Percentiles rank a stretch among this genome's conserved stretches.
phyloP scores from a whole-genome alignment of 2,329 filamentous ascomycete genomes.

The Sporothrix mexicana region DNA sequence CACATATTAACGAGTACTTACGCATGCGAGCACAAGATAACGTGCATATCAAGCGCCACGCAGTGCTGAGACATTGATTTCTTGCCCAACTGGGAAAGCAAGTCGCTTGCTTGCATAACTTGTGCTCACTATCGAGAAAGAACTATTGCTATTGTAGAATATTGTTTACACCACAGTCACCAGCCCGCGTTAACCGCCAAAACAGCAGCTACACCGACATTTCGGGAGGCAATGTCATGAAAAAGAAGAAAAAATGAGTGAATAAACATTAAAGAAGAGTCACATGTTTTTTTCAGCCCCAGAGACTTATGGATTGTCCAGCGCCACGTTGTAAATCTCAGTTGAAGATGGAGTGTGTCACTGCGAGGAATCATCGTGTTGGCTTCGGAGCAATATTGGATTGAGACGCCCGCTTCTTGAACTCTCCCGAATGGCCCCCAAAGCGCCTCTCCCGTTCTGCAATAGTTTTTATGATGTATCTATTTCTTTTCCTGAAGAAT shows the following conservation, averaged over 20 bases:
- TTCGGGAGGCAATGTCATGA: background rate
- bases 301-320: background rate
- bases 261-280: background rate
- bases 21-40: too few relatives aligned
- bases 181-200: background rate
- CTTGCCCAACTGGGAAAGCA: slow-evolving; percentile 1
- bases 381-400: too few relatives aligned
- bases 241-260: background rate
- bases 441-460: background rate
- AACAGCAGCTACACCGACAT: slow-evolving; percentile 8
- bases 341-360: background rate
- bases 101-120: background rate
- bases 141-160: too few relatives aligned
- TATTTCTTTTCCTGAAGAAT: background rate
- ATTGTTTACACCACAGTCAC: background rate
- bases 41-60: slow-evolving; percentile 13
- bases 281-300: background rate
- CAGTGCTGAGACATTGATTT: slow-evolving; percentile 16
- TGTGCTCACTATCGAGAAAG: too few relatives aligned
- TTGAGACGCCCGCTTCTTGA: too few relatives aligned
- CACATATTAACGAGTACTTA: too few relatives aligned
- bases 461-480: background rate
- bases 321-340: slow-evolving; percentile 11
- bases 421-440: too few relatives aligned
- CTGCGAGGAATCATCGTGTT: background rate